These are phyloP conservation scores for Batkoa obscura DNA, from an alignment of 371 early-diverging fungal genomes.

Conservation along the genomic window DNA sequence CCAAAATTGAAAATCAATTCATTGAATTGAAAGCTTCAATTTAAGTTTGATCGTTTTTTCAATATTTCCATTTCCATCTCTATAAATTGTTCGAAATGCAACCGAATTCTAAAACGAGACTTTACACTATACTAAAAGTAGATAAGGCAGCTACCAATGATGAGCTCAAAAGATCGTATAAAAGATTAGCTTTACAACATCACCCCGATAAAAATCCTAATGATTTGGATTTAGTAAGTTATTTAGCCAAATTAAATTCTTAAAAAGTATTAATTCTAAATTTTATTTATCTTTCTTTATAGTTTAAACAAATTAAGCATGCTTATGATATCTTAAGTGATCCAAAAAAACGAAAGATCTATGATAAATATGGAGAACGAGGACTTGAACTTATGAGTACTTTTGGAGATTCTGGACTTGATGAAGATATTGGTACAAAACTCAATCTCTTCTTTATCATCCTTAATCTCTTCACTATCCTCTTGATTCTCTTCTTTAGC, in stretches of 20 bases:
- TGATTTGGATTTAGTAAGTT: constrained; percentile 23
- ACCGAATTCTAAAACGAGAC: too few species aligned
- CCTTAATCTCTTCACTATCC: constrained; percentile 26
- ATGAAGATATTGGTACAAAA: constrained; percentile 51
- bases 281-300: background rate
- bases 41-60: too few species aligned
- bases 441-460: constrained; percentile 39
- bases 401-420: constrained; percentile 45
- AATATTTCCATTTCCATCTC: too few species aligned
- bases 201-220: constrained; percentile 59
- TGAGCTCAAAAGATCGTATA: constrained; percentile 23
- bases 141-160: constrained; percentile 14
- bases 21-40: too few species aligned
- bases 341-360: constrained; percentile 52
- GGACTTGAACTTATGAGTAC: constrained; percentile 65
- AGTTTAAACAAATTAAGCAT: constrained; percentile 57
- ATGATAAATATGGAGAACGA: constrained; percentile 75
- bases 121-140: background rate
- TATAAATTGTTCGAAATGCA: too few species aligned
- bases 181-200: constrained; percentile 41
- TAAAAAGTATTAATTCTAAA: background rate
- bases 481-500: constrained; percentile 56
- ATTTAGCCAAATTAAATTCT: background rate
- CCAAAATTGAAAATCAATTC: too few species aligned
- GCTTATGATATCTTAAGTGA: constrained; percentile 70